Evolutionary conservation across 345 rosid genomes (phyloP).

Genomic region (Noccaea bulbosa): DNA sequence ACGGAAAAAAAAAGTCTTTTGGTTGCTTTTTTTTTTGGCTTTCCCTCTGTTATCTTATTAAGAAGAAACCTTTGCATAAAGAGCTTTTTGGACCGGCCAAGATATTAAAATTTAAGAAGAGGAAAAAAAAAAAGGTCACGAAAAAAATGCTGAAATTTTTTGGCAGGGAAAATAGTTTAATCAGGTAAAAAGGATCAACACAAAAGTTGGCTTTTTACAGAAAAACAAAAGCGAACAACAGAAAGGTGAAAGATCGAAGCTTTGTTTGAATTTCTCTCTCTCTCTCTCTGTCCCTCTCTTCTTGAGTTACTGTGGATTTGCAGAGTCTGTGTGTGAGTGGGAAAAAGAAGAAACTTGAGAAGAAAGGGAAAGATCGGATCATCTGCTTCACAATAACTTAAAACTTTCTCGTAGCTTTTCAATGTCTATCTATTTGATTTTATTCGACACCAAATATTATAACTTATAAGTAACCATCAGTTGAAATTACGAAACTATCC

Average conservation of each 20-base stretch:
- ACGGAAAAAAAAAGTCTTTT: neutral
- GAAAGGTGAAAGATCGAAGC: conserved; percentile 38
- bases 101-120: conserved; percentile 15
- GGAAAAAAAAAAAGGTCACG: neutral
- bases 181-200: conserved; percentile 31
- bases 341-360: conserved; percentile 44
- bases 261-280: conserved; percentile 2
- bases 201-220: conserved; percentile 48
- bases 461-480: neutral
- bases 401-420: conserved; percentile 30
- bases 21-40: neutral
- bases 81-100: conserved; percentile 38
- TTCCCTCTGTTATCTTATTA: conserved; percentile 20
- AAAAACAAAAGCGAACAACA: conserved; percentile 37
- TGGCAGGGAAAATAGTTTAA: conserved; percentile 14
- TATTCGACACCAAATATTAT: conserved; percentile 26
- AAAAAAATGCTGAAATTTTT: conserved; percentile 20
- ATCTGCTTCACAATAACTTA: conserved; percentile 47
- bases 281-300: neutral
- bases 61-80: conserved; percentile 40
- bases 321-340: conserved; percentile 22
- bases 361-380: conserved; percentile 55
- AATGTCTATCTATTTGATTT: conserved; percentile 44
- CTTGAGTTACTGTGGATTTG: conserved; percentile 20
- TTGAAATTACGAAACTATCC: conserved; percentile 30